Conservation (phyloP, 345 rosid species). For the Reutealis trisperma region DNA sequence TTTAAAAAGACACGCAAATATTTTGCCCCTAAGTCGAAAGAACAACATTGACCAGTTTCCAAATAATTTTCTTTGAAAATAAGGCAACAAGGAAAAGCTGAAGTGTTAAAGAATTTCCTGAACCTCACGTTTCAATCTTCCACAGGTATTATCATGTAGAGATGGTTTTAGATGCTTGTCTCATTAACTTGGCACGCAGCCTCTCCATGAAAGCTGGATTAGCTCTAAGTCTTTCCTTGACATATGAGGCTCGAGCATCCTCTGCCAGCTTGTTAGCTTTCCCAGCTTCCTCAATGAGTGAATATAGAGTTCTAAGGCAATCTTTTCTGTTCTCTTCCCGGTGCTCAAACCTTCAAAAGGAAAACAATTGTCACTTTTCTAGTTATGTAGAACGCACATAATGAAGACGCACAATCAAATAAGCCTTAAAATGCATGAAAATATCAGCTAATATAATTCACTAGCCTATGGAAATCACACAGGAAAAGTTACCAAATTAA, state of each 20-base stretch:
- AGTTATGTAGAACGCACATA: background rate
- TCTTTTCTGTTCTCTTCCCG: conserved; percentile 96
- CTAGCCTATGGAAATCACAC: background rate
- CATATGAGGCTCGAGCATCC: conserved; percentile 66
- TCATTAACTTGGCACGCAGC: conserved; percentile 61
- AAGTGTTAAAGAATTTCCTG: no score
- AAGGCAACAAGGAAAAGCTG: background rate
- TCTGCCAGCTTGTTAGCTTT: conserved; percentile 80
- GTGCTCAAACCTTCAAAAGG: conserved; percentile 75
- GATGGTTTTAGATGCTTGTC: conserved; percentile 40
- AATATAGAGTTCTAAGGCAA: conserved; percentile 76
- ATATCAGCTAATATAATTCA: background rate
- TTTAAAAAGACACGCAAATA: background rate
- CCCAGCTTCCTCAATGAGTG: conserved; percentile 81
- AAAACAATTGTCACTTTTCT: background rate
- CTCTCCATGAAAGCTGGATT: conserved; percentile 90
- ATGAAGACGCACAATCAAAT: background rate
- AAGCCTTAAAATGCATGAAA: background rate
- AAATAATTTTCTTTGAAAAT: background rate
- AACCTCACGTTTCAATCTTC: background rate
- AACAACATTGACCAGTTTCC: background rate
- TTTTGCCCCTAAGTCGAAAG: background rate
- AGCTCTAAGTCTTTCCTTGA: conserved; percentile 73
- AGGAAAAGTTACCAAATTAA: background rate
- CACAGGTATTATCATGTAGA: conserved; percentile 4